Conservation (phyloP, 2,329 filamentous ascomycete genomes). For the Neopestalotiopsis sp. region DNA sequence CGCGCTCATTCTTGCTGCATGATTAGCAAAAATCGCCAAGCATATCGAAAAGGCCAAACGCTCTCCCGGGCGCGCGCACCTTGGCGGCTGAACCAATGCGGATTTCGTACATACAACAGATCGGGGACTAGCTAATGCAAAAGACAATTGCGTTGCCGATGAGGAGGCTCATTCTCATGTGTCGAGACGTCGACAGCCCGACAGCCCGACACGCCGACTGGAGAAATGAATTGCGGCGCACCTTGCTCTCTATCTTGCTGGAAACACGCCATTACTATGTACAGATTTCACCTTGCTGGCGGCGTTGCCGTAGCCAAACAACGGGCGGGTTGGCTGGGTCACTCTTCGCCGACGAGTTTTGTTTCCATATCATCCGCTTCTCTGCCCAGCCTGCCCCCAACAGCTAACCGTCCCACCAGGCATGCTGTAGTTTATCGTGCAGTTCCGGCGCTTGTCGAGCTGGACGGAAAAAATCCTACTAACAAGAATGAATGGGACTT, state of each 20-base stretch:
- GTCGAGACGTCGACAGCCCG: neutral
- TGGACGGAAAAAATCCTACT: conserved; percentile 1
- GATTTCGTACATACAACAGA: neutral
- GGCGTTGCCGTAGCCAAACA: neutral
- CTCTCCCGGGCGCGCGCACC: neutral
- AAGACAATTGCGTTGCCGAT: neutral
- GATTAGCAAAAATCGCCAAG: neutral
- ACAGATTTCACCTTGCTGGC: neutral
- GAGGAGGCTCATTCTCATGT: neutral
- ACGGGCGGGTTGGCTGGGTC: neutral
- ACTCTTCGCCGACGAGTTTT: neutral
- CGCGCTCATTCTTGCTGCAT: conserved; percentile 1
- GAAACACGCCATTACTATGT: neutral
- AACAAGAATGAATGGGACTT: neutral
- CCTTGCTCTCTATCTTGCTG: neutral
- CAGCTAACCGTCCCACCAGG: neutral
- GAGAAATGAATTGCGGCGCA: neutral
- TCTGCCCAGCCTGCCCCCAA: neutral
- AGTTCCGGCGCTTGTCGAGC: neutral
- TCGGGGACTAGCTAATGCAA: neutral
- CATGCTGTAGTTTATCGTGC: neutral
- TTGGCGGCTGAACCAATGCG: neutral
- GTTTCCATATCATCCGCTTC: neutral
- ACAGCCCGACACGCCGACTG: neutral
- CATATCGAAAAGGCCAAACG: neutral